Evolutionary conservation across 306 rosid genomes (phyloP), one percentile per base, ranked within the genome.

Genomic region (Mimosa pudica): DNA sequence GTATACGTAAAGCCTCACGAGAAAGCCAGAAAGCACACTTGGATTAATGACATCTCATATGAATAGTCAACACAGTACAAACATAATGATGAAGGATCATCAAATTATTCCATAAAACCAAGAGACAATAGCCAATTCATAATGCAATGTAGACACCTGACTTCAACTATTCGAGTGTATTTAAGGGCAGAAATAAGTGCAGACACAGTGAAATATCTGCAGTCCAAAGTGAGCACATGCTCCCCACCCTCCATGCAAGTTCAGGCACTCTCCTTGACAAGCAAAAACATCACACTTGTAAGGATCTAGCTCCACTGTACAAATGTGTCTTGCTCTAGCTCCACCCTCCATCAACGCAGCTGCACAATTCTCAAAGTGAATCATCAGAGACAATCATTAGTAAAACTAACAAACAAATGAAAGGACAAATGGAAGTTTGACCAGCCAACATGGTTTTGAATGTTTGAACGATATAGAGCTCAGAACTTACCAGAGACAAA

Each of bases 301-400:
- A 6, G 80, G 73, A 48, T 76, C 51, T 24, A 76, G 36, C 64
- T 64, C 80, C 80, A 47, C 80, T 48, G 61, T 4, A 64, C 80
- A 76, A 5, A 47, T 2, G 6, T 8, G 46, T 14, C n/a, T 17
- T 2, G 63, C 80, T 0, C 7, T 8, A 36, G 48, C 73, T 10
- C n/a, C 64, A 47, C 36, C 61, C 47, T 8, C 51, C 63, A 65
- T 32, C 64, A 41, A 47, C 52, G 33, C 73, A 46, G 13, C 73
- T 76, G 48, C 80, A 47, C 52, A 14, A 11, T 16, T 64, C 51
- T 47, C 46, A 8, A 14, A 30, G 17, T 47, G 10, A 10, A 10
- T n/a, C 63, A 35, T 62, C 44, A 62, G 10, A 44, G 30, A 11
- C 72, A 10, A 45, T 20, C 10, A 68, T 24, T 24, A 1, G 30